Base-by-base conservation (phyloP, 2,329 filamentous ascomycete genomes). In the Neonectria coccinea region DNA sequence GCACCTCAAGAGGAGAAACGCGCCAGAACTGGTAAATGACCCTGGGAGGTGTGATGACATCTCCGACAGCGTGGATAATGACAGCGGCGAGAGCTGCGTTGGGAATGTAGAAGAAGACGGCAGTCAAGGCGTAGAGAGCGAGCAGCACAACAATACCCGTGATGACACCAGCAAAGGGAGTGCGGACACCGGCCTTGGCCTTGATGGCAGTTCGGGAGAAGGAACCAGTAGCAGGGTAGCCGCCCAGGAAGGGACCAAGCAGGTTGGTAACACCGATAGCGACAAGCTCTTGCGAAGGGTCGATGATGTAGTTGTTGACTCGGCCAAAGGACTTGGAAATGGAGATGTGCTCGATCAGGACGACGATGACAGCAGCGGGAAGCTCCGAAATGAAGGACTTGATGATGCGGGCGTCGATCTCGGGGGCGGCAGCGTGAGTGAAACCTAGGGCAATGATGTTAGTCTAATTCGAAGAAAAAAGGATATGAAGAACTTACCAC, bases 181-280 rank as follows among this genome's bases (percentile, higher is more conserved):
- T 97, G 45, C 93, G 89, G 2, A 97, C 93, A 76, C 93, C 93
- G 57, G 93, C 92, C 81, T 97, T 97, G n/a, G 93, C 92, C 79
- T 97, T 97, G 83, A 97, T 97, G 55, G 93, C 94, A 22, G 93
- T 97, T 66, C 93, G 89, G 8, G 92, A 95, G 83, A 97, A 97
- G 2, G 93, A 97, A 6, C 93, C 94, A 11, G 93, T 97, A 0
- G 92, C 92, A 4, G 93, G 92, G 72, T 97, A 97, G 2, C 85
- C 93, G 56, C 93, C 92, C 1, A 95, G 82, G 82, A 96, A 95
- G 10, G 92, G 90, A 18, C 89, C 91, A 10, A 94, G 84, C 36
- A 94, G 79, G 75, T 94, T 94, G 41, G 86, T 88, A 3, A 93
- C 86, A 67, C 91, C 91, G 70, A 94, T 92, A 39, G 91, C 91